Base-by-base conservation (phyloP, 2,329 filamentous ascomycete genomes). In the Dactylellina sp. region DNA sequence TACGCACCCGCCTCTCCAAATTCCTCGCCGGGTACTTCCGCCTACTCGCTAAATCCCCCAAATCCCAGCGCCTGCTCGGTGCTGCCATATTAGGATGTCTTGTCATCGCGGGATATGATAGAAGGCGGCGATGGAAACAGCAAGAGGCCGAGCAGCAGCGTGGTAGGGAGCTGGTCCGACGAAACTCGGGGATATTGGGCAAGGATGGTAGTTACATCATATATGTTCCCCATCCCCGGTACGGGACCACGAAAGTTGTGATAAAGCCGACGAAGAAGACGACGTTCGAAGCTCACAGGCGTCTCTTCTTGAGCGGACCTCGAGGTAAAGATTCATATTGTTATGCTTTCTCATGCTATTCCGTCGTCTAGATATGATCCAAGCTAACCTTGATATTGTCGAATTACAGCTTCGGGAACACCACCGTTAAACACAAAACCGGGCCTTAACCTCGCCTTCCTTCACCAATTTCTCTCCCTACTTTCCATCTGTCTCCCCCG, bases 401-500 rank as follows among this genome's bases (percentile, higher is more conserved):
- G 42, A 7, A 40, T 16, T 71, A 78, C 80, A 47, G 84, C 83
- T 47, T 83, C 84, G 37, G 86, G 87, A 46, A 92, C 96, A 4
- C 95, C 95, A 14, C 91, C 93, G 1, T 87, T 91, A 7, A 91
- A 96, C 80, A 94, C 93, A 1, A 98, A 97, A 81, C 93, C 95
- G 0, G 95, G 95, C 0, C 83, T 99, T 40, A 99, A 99, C 80
- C 85, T 99, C 70, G 95, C 95, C 9, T 99, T 99, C 79, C 82
- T 99, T 60, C 95, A 99, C 81, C 95, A 99, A 82, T 98, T 99
- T 78, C 85, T 98, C 57, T 97, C 94, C 79, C 83, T 99, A 62
- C 88, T 98, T 83, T 97, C 93, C 82, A 98, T 99, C 80, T 96
- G 98, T 92, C 91, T 99, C 75, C 95, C 95, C 4, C 85, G 94